These are phyloP conservation scores for Candida oleophila DNA, from an alignment of 805 yeast genomes.

Conservation along the genomic window DNA sequence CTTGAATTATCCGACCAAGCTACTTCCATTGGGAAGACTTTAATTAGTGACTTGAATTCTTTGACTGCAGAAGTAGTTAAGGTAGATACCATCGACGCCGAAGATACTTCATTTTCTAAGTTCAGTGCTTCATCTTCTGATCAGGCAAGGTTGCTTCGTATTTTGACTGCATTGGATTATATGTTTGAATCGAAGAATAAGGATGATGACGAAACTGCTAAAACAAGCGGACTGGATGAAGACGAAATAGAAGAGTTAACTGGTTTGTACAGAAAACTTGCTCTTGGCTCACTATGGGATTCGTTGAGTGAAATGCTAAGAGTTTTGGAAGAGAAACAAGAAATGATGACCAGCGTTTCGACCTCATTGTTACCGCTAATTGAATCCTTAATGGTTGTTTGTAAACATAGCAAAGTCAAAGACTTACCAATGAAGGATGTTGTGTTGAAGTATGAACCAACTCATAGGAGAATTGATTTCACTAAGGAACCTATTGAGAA, in stretches of 20 bases:
- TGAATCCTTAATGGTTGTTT: conserved; percentile 94
- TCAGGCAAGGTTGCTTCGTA: conserved; percentile 84
- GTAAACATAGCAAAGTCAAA: conserved; percentile 74
- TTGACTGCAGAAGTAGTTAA: conserved; percentile 46
- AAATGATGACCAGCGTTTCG: conserved; percentile 54
- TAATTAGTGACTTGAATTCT: conserved; percentile 54
- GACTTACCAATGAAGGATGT: conserved; percentile 53
- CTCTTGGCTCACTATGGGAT: conserved; percentile 81
- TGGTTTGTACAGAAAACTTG: conserved; percentile 61
- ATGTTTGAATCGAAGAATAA: conserved; percentile 53
- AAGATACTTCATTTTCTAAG: conserved; percentile 54
- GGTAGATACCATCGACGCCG: conserved; percentile 36
- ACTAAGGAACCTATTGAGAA: conserved; percentile 73
- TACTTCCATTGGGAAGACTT: conserved; percentile 50
- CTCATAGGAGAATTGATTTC: conserved; percentile 55
- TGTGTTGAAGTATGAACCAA: conserved; percentile 56
- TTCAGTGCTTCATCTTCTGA: conserved; percentile 81
- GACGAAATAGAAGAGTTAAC: conserved; percentile 50
- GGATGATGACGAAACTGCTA: conserved; percentile 13
- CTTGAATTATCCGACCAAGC: conserved; percentile 66
- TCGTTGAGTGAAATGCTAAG: conserved; percentile 73
- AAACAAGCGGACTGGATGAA: background rate
- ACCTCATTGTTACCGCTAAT: conserved; percentile 82
- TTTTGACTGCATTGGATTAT: conserved; percentile 84
- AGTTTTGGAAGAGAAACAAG: conserved; percentile 57